Base-by-base conservation (phyloP, 148 eudicot species). In the Camellia lanceoleosa region DNA sequence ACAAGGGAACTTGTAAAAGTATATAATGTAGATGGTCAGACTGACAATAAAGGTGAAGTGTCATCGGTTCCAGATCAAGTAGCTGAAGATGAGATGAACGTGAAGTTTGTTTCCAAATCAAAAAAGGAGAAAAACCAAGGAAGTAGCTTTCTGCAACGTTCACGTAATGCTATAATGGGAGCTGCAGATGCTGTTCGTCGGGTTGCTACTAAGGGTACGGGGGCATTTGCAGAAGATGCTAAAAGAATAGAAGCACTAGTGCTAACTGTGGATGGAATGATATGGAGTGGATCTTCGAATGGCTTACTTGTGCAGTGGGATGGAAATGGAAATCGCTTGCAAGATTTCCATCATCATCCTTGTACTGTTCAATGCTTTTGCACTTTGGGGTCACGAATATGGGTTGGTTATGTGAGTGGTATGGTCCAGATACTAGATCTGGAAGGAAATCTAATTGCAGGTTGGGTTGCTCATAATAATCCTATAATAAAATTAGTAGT, bases 101-200 rank as follows among this genome's bases (percentile, higher is more conserved):
- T 87, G 16, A 97, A 97, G 76, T 75, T 92, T 66, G 91, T 83
- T n/a, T 86, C 97, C 15, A 84, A 88, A 60, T 88, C 97, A 7
- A 97, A 97, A 80, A 97, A 94, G 89, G 99, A 97, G 63, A 97
- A 97, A 82, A 77, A 97, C 12, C 91, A 85, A 70, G 96, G 88
- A 43, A 59, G 42, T 63, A 76, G 97, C 56, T 97, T 97, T 85
- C 80, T 97, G 65, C 94, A 92, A 63, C 85, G 97, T 71, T 97
- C 99, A 64, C 95, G 98, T 13, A 92, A 97, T 78, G 99, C 99
- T 72, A 87, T 97, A 59, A 87, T 97, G 92, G 99, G 99, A 60
- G 99, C 99, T 72, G 99, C 99, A 30, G 99, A 90, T 87, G 99
- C 99, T 79, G 99, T 97, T 66, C 90, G 99, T 10, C 84, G 99